Conservation (phyloP, 768 basidiomycete genomes). For the Psilocybe sp. region DNA sequence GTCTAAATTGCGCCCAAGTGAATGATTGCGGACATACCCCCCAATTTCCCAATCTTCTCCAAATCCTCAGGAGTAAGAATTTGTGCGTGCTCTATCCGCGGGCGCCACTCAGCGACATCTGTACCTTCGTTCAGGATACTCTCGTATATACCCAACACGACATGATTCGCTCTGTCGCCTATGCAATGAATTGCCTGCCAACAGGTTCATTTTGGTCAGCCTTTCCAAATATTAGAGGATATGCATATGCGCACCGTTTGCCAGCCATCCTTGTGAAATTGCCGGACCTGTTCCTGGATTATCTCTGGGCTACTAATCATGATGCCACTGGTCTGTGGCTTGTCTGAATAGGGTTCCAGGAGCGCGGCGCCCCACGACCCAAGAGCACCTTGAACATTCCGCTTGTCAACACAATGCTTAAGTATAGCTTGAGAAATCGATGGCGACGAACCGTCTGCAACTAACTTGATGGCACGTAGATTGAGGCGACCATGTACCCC, state of each 20-base stretch:
- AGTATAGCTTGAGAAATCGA: neutral
- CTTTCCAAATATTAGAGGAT: neutral
- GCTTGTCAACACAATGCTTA: neutral
- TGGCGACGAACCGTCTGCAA: slow-evolving; percentile 60
- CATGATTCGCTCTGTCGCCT: slow-evolving; percentile 83
- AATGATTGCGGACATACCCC: slow-evolving; percentile 61
- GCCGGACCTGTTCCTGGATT: slow-evolving; percentile 50
- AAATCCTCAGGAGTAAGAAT: slow-evolving; percentile 76
- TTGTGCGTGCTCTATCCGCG: slow-evolving; percentile 92
- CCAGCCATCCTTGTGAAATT: slow-evolving; percentile 74
- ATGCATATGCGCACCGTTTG: slow-evolving; percentile 62
- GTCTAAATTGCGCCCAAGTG: too few relatives aligned
- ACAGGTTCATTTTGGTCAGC: neutral
- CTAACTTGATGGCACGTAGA: slow-evolving; percentile 68
- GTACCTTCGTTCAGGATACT: slow-evolving; percentile 40
- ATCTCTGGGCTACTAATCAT: slow-evolving; percentile 56
- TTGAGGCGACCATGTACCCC: slow-evolving; percentile 53
- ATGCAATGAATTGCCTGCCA: slow-evolving; percentile 84
- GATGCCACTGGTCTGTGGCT: slow-evolving; percentile 67
- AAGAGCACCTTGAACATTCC: slow-evolving; percentile 59
- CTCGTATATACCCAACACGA: slow-evolving; percentile 84
- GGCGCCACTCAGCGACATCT: slow-evolving; percentile 50
- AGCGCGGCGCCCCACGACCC: slow-evolving; percentile 93
- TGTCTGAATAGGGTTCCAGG: slow-evolving; percentile 79
- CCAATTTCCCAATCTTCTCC: slow-evolving; percentile 63